Base-by-base conservation (phyloP, 805 yeast species). In the Candida jianshihensis region DNA sequence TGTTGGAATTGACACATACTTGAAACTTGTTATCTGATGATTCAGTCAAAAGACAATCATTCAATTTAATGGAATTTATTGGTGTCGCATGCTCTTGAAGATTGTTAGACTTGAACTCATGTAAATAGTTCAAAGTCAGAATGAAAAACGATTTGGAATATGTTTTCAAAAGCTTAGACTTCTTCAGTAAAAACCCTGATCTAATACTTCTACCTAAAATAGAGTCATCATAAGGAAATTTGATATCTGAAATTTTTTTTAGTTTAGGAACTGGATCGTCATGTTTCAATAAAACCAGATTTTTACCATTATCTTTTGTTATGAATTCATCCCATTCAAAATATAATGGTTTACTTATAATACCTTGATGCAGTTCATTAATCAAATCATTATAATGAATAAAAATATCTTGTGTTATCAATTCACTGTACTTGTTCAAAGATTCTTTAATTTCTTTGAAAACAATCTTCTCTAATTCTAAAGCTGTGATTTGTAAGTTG, bases 301-400 rank as follows among this genome's bases (percentile, higher is more conserved):
- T 69, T 52, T 82, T 82, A 49, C 79, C 75, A 20, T 72, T 61
- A 59, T 88, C 87, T 42, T 81, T 71, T 5, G 72, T 55, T 35
- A 89, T 73, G 44, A 86, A 92, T 18, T 82, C 71, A 43, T 83
- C 85, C 96, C 97, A 90, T 66, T 90, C 97, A 53, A 77, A 76
- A 28, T 70, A 69, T 5, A 90, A 74, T 43, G 82, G 87, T 53
- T 82, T 79, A 26, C 81, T 70, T 37, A 87, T 72, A 39, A 88
- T 74, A 3, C 88, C 88, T 24, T 61, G 51, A 44, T 76, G 80
- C 37, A 85, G 61, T 55, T 75, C 80, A 15, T 86, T 78, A 34
- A 81, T 68, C 40, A 85, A 59, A 31, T 70, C 71, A 42, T 78
- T 77, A 45, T 83, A 74, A 25, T 84, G 76, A 31, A 81, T 65